Conservation (phyloP, 768 basidiomycete species). For the Lentinula raphanica region DNA sequence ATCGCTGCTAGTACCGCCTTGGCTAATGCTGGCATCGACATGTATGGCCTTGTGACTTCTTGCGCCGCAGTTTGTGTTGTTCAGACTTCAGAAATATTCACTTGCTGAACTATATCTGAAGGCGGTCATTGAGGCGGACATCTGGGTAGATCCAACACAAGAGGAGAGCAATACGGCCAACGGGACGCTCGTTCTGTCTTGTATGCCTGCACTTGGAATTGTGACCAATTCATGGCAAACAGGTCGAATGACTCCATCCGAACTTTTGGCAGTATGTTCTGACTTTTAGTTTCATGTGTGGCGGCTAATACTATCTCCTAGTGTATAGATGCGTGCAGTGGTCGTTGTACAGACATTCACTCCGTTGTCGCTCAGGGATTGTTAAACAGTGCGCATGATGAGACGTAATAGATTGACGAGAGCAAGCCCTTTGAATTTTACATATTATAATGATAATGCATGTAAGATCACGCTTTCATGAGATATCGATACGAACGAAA, state of each 20-base stretch:
- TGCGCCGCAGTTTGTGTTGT: conserved; percentile 61
- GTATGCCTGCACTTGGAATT: conserved; percentile 82
- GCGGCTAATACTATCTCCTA: conserved; percentile 22
- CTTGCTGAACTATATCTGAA: conserved; percentile 21
- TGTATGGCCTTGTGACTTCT: conserved; percentile 82
- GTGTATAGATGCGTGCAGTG: conserved; percentile 70
- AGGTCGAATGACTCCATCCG: conserved; percentile 53
- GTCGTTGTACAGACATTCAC: conserved; percentile 71
- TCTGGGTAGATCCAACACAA: conserved; percentile 79
- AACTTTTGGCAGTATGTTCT: conserved; percentile 51
- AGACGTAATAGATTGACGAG: neutral
- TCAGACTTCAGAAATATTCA: conserved; percentile 4
- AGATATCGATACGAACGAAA: conserved; percentile 45
- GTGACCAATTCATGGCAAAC: conserved; percentile 86
- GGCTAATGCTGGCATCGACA: conserved; percentile 89
- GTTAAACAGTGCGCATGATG: conserved; percentile 29
- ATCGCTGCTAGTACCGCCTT: conserved; percentile 88
- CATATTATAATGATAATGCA: neutral
- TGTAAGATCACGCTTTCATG: neutral
- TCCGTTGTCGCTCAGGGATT: conserved; percentile 69
- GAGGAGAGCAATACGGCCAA: conserved; percentile 54
- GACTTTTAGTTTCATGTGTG: neutral
- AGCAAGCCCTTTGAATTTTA: neutral
- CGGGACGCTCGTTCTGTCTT: conserved; percentile 73
- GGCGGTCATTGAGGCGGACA: conserved; percentile 52